phyloP scores from a whole-genome alignment of 208 protist genomes.

The Crithidia acanthocephali region DNA sequence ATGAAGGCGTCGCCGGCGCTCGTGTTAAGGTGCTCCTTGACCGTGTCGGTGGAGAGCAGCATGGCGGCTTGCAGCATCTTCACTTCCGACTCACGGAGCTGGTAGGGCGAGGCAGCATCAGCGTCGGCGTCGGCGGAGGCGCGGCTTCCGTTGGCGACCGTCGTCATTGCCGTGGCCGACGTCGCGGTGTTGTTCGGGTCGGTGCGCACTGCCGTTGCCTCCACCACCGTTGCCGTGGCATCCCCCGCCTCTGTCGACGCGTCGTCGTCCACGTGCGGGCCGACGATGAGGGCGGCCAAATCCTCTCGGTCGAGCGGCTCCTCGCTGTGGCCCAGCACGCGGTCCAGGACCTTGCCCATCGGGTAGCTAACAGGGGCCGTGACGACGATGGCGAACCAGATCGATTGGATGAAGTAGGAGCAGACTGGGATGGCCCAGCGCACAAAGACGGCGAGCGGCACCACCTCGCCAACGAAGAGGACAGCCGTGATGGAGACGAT shows the following conservation, averaged over 20 bases:
- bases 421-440: conserved; percentile 83
- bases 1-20: conserved; percentile 70
- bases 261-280: conserved; percentile 34
- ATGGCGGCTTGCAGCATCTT: conserved; percentile 80
- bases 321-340: conserved; percentile 66
- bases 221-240: neutral
- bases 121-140: neutral
- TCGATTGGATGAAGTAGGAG: conserved; percentile 50
- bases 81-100: conserved; percentile 66
- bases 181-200: neutral
- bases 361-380: conserved; percentile 80
- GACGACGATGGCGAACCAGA: conserved; percentile 74
- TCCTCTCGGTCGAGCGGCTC: conserved; percentile 70
- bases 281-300: conserved; percentile 69
- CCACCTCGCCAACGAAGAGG: conserved; percentile 91
- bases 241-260: conserved; percentile 2
- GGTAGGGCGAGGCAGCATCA: conserved; percentile 12
- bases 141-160: neutral
- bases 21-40: conserved; percentile 66
- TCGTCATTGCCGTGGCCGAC: neutral
- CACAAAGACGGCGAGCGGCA: conserved; percentile 92
- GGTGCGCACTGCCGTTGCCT: conserved; percentile 2
- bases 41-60: conserved; percentile 63
- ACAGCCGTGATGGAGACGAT: conserved; percentile 85
- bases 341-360: conserved; percentile 80